These are phyloP conservation scores for Leucocoprinus birnbaumii DNA, from an alignment of 768 basidiomycete species.

Conservation along the genomic window DNA sequence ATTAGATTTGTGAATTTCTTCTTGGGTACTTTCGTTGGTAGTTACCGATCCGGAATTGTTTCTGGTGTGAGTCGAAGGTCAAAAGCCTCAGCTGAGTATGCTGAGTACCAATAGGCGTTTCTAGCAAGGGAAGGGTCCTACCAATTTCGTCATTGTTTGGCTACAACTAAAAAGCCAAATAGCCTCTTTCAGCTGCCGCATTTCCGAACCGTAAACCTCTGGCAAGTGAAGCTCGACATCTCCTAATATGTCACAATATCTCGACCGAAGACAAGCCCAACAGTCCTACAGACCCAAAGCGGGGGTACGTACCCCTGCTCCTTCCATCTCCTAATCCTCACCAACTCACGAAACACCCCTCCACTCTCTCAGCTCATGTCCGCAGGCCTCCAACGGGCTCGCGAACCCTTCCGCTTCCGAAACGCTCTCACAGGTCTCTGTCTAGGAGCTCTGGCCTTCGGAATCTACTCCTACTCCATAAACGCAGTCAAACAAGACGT, in stretches of 20 bases:
- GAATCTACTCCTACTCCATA: slow-evolving; percentile 92
- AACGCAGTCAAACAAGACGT: slow-evolving; percentile 92
- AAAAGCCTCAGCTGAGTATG: no score
- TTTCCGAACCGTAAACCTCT: neutral
- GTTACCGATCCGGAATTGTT: no score
- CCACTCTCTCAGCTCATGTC: slow-evolving; percentile 66
- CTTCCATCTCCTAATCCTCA: slow-evolving; percentile 2
- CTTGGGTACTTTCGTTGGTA: no score
- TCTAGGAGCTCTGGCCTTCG: slow-evolving; percentile 71
- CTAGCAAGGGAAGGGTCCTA: no score
- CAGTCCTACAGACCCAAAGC: slow-evolving; percentile 51
- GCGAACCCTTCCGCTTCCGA: slow-evolving; percentile 74
- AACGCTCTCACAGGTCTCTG: slow-evolving; percentile 78
- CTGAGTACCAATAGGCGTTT: no score
- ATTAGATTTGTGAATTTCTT: no score
- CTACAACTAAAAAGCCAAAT: neutral
- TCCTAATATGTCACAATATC: slow-evolving; percentile 33
- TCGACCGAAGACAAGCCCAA: slow-evolving; percentile 39
- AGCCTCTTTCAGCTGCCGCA: neutral
- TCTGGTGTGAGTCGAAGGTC: no score
- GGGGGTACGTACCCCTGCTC: no score
- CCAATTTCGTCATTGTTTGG: neutral
- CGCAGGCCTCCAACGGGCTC: slow-evolving; percentile 81
- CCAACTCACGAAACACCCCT: neutral
- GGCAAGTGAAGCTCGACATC: neutral